Conservation (phyloP, 106 monocot species). For the Agapanthus africanus region DNA sequence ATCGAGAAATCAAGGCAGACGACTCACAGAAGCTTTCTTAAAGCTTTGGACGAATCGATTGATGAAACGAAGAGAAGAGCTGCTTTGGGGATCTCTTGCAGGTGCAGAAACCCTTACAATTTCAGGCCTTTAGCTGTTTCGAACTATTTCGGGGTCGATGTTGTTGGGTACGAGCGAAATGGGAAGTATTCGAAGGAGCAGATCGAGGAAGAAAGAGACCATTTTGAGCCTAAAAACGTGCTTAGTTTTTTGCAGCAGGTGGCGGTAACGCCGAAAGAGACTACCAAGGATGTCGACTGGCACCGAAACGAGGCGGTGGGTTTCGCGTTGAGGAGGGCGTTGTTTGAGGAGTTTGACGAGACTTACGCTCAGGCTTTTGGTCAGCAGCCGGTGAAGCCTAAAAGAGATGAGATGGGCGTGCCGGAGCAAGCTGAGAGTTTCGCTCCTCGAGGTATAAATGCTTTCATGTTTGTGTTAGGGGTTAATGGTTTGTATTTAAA, state of each 20-base stretch:
- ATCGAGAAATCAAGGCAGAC: conserved; percentile 59
- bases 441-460: conserved; percentile 51
- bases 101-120: conserved; percentile 42
- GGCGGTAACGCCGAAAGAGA: conserved; percentile 5
- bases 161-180: conserved; percentile 48
- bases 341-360: conserved; percentile 60
- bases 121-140: conserved; percentile 30
- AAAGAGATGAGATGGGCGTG: conserved; percentile 6
- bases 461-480: conserved; percentile 16
- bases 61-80: conserved; percentile 55
- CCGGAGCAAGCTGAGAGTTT: conserved; percentile 23
- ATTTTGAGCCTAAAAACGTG: conserved; percentile 29
- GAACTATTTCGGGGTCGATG: conserved; percentile 52
- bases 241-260: conserved; percentile 30
- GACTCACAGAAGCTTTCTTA: conserved; percentile 31
- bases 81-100: conserved; percentile 58
- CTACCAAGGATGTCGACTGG: conserved; percentile 12
- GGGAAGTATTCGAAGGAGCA: conserved; percentile 60
- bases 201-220: conserved; percentile 44
- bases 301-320: conserved; percentile 21
- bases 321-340: conserved; percentile 33
- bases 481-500: conserved; percentile 22
- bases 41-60: conserved; percentile 70
- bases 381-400: conserved; percentile 26
- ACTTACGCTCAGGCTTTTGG: conserved; percentile 72